A percentile compares a stretch with the other conserved stretches of the same genome.
Evolutionary conservation across 2,329 filamentous ascomycete genomes (phyloP).

Genomic region (Didymella segeticola): DNA sequence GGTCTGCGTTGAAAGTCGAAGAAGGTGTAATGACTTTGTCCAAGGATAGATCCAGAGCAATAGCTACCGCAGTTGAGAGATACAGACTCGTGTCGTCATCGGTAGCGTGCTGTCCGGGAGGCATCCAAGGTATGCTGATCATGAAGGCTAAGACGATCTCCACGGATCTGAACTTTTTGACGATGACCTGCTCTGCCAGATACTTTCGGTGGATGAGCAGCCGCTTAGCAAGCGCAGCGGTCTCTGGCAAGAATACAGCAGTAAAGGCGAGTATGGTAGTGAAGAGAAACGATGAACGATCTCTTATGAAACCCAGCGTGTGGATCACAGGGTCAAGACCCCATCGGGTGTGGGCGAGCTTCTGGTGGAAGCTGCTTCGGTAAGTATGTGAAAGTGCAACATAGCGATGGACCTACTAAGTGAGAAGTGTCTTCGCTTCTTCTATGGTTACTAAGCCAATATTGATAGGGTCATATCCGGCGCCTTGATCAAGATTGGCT

Average conservation of each 20-base stretch:
- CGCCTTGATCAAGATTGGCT: slow-evolving; percentile 67
- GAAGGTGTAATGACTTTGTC: slow-evolving; percentile 72
- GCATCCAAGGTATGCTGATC: slow-evolving; percentile 79
- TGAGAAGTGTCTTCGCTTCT: slow-evolving; percentile 69
- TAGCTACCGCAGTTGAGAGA: slow-evolving; percentile 71
- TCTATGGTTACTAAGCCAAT: slow-evolving; percentile 70
- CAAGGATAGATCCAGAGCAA: slow-evolving; percentile 72
- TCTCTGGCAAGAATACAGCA: slow-evolving; percentile 69
- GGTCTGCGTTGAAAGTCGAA: slow-evolving; percentile 54
- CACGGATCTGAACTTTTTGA: slow-evolving; percentile 69
- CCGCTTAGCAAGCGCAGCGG: slow-evolving; percentile 69
- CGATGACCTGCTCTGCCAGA: slow-evolving; percentile 68
- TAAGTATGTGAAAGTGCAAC: background rate
- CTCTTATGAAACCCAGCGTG: slow-evolving; percentile 69
- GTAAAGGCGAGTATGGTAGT: slow-evolving; percentile 74
- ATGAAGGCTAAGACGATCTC: slow-evolving; percentile 78
- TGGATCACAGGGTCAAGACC: slow-evolving; percentile 73
- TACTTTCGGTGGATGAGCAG: slow-evolving; percentile 69
- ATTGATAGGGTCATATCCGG: slow-evolving; percentile 72
- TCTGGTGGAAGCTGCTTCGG: slow-evolving; percentile 66
- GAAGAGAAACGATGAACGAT: slow-evolving; percentile 73
- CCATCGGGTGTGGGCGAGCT: slow-evolving; percentile 76
- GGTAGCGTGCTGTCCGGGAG: slow-evolving; percentile 68
- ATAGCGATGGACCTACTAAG: slow-evolving; percentile 60
- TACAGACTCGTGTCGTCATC: slow-evolving; percentile 77